These are phyloP conservation scores for Phtheirospermum japonicum DNA, from an alignment of 257 asterid species.

Conservation along the genomic window DNA sequence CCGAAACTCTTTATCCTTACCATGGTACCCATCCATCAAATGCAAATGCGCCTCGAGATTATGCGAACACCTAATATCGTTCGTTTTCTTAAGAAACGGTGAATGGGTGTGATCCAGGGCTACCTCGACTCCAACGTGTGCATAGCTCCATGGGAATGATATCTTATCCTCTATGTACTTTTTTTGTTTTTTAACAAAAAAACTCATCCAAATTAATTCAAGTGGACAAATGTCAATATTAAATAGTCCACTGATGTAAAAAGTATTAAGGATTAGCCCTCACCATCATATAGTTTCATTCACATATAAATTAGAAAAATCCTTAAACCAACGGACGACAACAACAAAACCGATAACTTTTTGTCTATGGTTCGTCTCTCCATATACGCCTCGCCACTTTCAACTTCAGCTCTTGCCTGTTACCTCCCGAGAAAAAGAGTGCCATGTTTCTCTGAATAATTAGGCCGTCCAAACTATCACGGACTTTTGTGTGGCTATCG, in stretches of 20 bases:
- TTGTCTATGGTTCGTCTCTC: constrained; percentile 38
- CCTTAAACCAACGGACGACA: too few species aligned
- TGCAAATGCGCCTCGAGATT: constrained; percentile 73
- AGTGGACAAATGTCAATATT: background rate
- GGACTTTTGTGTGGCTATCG: constrained; percentile 46
- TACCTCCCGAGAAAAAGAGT: constrained; percentile 51
- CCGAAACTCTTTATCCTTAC: constrained; percentile 34
- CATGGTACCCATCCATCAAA: constrained; percentile 63
- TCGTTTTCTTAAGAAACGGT: constrained; percentile 43
- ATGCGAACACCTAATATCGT: constrained; percentile 47
- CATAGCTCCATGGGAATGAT: constrained; percentile 75
- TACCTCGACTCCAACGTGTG: constrained; percentile 74
- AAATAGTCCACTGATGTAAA: background rate
- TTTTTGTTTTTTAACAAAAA: too few species aligned
- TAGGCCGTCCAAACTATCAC: constrained; percentile 59
- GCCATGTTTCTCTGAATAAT: constrained; percentile 55
- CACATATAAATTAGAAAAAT: background rate
- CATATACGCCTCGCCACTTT: constrained; percentile 53
- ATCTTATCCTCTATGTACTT: constrained; percentile 50
- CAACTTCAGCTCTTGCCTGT: constrained; percentile 48
- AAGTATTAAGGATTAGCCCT: background rate
- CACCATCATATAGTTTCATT: background rate
- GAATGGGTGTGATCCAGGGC: constrained; percentile 52
- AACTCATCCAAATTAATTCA: background rate
- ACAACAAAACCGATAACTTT: background rate